Evolutionary conservation across 176 grass and related monocot genomes (phyloP).

Genomic region (Zoysia japonica): DNA sequence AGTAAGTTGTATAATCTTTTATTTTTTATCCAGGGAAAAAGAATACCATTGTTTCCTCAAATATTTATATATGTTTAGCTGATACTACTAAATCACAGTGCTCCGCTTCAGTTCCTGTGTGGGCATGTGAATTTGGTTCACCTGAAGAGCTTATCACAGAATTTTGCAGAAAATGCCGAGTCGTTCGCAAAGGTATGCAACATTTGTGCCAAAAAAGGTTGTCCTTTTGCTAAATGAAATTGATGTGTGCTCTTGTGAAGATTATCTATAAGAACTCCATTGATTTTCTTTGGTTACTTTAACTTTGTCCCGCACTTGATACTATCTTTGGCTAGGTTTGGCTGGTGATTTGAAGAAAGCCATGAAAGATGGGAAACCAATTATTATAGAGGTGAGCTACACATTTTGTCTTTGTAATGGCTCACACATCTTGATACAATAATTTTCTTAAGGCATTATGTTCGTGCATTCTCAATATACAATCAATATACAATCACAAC

Average conservation of each 20-base stretch:
- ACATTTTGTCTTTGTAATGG: neutral
- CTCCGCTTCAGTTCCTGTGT: slow-evolving; percentile 81
- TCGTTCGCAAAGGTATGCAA: slow-evolving; percentile 86
- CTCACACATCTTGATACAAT: neutral
- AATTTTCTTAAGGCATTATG: neutral
- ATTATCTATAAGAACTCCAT: neutral
- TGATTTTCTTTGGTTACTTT: slow-evolving; percentile 1
- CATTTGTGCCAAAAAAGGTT: neutral
- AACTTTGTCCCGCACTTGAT: slow-evolving; percentile 1
- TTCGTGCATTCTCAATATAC: neutral
- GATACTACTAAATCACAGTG: slow-evolving; percentile 43
- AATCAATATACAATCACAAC: neutral
- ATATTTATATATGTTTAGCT: neutral
- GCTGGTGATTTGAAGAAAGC: slow-evolving; percentile 43
- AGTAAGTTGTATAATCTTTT: slow-evolving; percentile 52
- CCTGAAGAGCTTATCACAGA: slow-evolving; percentile 71
- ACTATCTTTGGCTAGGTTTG: slow-evolving; percentile 54
- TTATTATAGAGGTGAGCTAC: slow-evolving; percentile 84
- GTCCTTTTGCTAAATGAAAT: neutral
- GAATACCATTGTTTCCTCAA: neutral
- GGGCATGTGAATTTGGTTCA: slow-evolving; percentile 86
- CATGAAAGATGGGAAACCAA: slow-evolving; percentile 97
- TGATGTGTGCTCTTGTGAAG: slow-evolving; percentile 10
- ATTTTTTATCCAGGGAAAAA: neutral
- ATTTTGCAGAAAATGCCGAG: slow-evolving; percentile 59